Evolutionary conservation across 345 rosid genomes (phyloP).

Genomic region (Lepidium africanum): DNA sequence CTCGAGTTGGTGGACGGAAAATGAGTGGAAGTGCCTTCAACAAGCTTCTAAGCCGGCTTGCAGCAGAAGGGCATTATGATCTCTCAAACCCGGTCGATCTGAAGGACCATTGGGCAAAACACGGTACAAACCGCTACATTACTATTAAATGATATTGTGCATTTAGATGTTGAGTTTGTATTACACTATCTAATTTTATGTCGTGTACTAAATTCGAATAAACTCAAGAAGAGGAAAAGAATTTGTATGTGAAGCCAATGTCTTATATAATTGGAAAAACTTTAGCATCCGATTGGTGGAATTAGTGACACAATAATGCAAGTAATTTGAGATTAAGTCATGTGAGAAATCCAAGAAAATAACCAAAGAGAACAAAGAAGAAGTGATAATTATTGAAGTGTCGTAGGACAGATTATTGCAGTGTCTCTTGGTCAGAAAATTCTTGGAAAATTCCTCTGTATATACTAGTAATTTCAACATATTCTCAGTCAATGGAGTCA

Average conservation of each 20-base stretch:
- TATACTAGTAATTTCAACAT: too few species aligned
- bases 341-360: too few species aligned
- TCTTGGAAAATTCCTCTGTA: too few species aligned
- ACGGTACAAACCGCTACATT: slow-evolving; percentile 56
- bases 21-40: slow-evolving; percentile 98
- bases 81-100: slow-evolving; percentile 65
- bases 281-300: background rate
- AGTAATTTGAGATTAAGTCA: too few species aligned
- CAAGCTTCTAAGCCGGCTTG: slow-evolving; percentile 91
- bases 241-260: slow-evolving; percentile 13
- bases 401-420: too few species aligned
- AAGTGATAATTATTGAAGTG: too few species aligned
- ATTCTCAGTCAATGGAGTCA: too few species aligned
- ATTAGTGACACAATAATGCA: too few species aligned
- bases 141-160: slow-evolving; percentile 37
- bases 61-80: slow-evolving; percentile 69
- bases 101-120: slow-evolving; percentile 77
- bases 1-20: slow-evolving; percentile 88
- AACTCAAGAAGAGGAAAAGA: slow-evolving; percentile 3
- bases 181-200: background rate
- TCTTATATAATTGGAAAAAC: slow-evolving; percentile 1
- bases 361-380: too few species aligned
- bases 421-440: too few species aligned
- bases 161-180: slow-evolving; percentile 6
- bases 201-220: slow-evolving; percentile 14